Conservation (phyloP, 2,329 filamentous ascomycete genomes). For the Talaromyces sp. region DNA sequence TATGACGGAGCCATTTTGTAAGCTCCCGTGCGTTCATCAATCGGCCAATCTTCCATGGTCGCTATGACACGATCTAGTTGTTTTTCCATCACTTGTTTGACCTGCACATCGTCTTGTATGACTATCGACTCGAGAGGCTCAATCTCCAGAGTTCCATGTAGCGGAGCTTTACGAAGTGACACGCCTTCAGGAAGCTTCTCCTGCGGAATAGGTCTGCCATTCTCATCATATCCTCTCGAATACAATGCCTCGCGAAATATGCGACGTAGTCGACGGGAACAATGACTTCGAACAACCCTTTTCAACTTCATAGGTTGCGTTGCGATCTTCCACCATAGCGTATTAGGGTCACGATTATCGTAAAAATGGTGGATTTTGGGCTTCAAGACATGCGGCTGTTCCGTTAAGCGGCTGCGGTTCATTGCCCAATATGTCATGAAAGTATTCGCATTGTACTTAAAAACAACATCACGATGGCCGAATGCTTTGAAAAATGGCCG, state of each 20-base stretch:
- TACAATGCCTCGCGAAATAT: constrained; percentile 45
- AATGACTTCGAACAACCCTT: constrained; percentile 45
- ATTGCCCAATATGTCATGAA: constrained; percentile 18
- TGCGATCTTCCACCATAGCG: constrained; percentile 47
- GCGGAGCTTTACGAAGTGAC: neutral
- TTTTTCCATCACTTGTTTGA: neutral
- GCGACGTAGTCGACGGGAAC: constrained; percentile 38
- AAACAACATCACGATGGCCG: neutral
- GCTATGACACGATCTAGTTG: neutral
- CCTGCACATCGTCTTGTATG: neutral
- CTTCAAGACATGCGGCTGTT: constrained; percentile 29
- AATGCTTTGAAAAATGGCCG: neutral
- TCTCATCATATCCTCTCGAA: constrained; percentile 40
- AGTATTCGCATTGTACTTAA: constrained; percentile 20
- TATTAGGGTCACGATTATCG: constrained; percentile 34
- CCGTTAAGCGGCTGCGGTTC: neutral
- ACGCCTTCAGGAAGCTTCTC: neutral
- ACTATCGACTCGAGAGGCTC: constrained; percentile 13
- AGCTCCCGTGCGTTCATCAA: neutral
- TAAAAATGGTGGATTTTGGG: constrained; percentile 36
- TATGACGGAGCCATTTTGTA: neutral
- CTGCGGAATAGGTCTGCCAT: constrained; percentile 23
- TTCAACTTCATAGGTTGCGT: constrained; percentile 29
- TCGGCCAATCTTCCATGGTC: neutral
- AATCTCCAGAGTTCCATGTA: constrained; percentile 38